phyloP scores from a whole-genome alignment of 2,329 filamentous ascomycete genomes.

The Claviceps lovelessii region DNA sequence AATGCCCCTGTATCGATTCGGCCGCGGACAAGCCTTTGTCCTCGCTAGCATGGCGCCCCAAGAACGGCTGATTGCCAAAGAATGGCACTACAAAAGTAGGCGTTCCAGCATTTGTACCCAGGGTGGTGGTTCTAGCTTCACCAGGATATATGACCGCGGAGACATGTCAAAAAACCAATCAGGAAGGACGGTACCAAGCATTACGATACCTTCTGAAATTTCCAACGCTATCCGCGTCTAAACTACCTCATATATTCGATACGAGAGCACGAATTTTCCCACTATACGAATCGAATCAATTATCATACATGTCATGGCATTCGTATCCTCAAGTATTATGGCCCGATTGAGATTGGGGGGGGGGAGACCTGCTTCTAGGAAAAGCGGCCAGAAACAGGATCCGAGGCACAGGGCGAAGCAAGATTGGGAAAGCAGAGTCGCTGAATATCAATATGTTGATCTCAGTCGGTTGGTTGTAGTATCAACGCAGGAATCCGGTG shows the following conservation, averaged over 20 bases:
- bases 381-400: constrained; percentile 46
- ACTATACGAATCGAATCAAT: constrained; percentile 54
- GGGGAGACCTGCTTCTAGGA: constrained; percentile 52
- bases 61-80: constrained; percentile 70
- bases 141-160: constrained; percentile 78
- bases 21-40: constrained; percentile 57
- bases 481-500: constrained; percentile 56
- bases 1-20: constrained; percentile 54
- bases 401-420: constrained; percentile 50
- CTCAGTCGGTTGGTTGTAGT: constrained; percentile 69
- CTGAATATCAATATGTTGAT: constrained; percentile 52
- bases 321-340: constrained; percentile 66
- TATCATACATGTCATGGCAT: constrained; percentile 54
- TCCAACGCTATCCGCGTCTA: constrained; percentile 55
- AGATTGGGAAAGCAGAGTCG: constrained; percentile 66
- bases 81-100: constrained; percentile 78
- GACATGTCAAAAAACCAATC: constrained; percentile 83
- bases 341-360: constrained; percentile 77
- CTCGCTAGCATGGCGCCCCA: constrained; percentile 65
- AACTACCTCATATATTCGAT: constrained; percentile 77
- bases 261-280: constrained; percentile 62
- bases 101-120: constrained; percentile 65
- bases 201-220: constrained; percentile 64
- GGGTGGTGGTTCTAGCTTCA: constrained; percentile 75
- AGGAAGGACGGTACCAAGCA: constrained; percentile 74